phyloP scores from a whole-genome alignment of 192 early-diverging fungal genomes.

The Radiomyces spectabilis region DNA sequence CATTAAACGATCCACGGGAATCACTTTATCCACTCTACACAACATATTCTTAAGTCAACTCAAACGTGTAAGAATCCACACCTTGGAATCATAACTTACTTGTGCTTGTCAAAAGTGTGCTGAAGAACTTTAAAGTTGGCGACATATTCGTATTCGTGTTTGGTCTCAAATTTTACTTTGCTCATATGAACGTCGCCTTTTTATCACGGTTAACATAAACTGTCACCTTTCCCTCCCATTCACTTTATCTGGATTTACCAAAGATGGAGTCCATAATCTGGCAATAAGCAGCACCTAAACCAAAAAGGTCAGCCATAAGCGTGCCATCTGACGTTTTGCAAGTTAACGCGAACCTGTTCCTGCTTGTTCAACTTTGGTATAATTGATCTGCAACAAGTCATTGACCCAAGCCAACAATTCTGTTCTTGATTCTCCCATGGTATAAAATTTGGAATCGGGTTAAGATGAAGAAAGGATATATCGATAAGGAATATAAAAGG shows the following conservation, averaged over 20 bases:
- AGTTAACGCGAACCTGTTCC: conserved; percentile 72
- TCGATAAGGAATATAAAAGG: no score
- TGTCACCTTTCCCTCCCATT: background rate
- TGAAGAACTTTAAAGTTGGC: conserved; percentile 95
- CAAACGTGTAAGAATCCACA: no score
- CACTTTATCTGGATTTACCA: conserved; percentile 28
- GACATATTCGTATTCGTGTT: conserved; percentile 95
- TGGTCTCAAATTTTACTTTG: conserved; percentile 92
- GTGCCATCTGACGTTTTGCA: no score
- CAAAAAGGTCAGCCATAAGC: no score
- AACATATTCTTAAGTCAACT: no score
- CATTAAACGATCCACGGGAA: conserved; percentile 79
- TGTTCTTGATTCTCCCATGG: conserved; percentile 85
- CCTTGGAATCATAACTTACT: conserved; percentile 35
- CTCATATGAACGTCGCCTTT: conserved; percentile 70
- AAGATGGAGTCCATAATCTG: conserved; percentile 68
- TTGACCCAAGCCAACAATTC: conserved; percentile 95
- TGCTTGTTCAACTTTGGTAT: conserved; percentile 92
- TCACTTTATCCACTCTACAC: conserved; percentile 45
- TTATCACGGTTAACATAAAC: background rate
- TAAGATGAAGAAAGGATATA: no score
- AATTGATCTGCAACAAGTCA: conserved; percentile 82
- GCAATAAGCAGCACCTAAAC: conserved; percentile 56
- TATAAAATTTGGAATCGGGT: no score
- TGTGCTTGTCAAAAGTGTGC: conserved; percentile 77